Evolutionary conservation across 768 basidiomycete species (phyloP).

Genomic region (Pulveroboletus sp.): DNA sequence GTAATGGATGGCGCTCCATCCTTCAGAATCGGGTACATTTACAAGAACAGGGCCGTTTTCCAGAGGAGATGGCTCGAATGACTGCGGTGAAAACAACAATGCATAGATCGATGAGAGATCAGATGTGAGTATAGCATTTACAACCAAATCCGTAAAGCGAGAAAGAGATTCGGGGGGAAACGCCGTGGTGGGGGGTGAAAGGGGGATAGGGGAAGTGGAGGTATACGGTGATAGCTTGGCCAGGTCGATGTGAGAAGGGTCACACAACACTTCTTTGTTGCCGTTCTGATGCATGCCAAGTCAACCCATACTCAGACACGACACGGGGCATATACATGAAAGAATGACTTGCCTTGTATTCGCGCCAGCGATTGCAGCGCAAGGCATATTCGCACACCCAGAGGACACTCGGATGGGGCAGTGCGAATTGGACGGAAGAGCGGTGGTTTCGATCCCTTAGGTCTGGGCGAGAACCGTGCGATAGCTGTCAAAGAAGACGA

Average conservation of each 20-base stretch:
- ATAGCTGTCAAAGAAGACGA: conserved; percentile 34
- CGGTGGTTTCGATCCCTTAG: conserved; percentile 69
- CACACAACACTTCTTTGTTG: conserved; percentile 28
- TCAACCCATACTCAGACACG: conserved; percentile 6
- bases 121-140: conserved; percentile 49
- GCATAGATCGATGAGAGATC: conserved; percentile 53
- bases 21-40: conserved; percentile 63
- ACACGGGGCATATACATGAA: neutral
- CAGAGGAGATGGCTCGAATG: conserved; percentile 42
- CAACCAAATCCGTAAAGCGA: conserved; percentile 48
- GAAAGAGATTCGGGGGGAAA: conserved; percentile 43
- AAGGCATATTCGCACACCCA: conserved; percentile 70
- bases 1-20: conserved; percentile 75
- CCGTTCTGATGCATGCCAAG: conserved; percentile 23
- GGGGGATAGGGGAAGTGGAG: conserved; percentile 22
- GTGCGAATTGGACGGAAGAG: conserved; percentile 67
- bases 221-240: conserved; percentile 27
- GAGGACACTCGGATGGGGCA: conserved; percentile 58
- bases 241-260: conserved; percentile 21
- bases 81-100: conserved; percentile 50
- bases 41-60: conserved; percentile 49
- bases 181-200: conserved; percentile 23
- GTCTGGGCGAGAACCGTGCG: conserved; percentile 71
- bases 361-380: conserved; percentile 58
- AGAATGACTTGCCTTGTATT: conserved; percentile 48